Base-by-base conservation (phyloP, 2,329 filamentous ascomycete species). In the Fusarium nodosum region DNA sequence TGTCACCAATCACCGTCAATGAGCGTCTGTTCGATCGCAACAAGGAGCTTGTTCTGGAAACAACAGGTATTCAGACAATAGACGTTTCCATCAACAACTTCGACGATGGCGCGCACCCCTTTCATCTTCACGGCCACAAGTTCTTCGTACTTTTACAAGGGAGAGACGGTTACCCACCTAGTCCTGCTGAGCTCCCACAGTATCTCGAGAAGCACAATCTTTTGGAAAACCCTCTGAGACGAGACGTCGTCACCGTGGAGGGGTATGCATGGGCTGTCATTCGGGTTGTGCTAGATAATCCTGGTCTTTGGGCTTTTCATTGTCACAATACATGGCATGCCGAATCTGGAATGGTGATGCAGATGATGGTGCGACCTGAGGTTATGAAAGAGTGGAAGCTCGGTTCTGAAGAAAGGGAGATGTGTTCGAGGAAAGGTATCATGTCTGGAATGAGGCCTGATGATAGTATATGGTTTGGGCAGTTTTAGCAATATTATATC, bases 321-420 rank as follows among this genome's bases (percentile, higher is more conserved):
- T 89, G 87, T 68, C 87, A 89, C 68, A 83, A 88, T 60, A 79
- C 81, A 0, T 89, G 87, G 87, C 87, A 89, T 71, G 80, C 82
- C 0, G 86, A 87, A 68, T 83, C 86, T 2, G 87, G 87, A 2
- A 82, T 89, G 79, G 61, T 84, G 33, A 90, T 90, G 88, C 86
- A 88, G 75, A 83, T 90, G 56, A 71, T 82, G 13, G 79, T 78
- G 1, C 69, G 72, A 13, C 68, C 72, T 0, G 78, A 79, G 2
- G 72, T 72, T 7, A 73, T 79, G 7, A 59, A 64, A 1, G 38
- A 38, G 5, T 79, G 78, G 79, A 45, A 54, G 3, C 48, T 78
- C 4, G 58, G 60, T 1, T 57, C 71, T 2, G 58, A 69, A 7
- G 71, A 75, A 31, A 68, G 60, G 11, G 66, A 60, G 1, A 72